Base-by-base conservation (phyloP, 139 green algal species). In the Chlorella ohadii region DNA sequence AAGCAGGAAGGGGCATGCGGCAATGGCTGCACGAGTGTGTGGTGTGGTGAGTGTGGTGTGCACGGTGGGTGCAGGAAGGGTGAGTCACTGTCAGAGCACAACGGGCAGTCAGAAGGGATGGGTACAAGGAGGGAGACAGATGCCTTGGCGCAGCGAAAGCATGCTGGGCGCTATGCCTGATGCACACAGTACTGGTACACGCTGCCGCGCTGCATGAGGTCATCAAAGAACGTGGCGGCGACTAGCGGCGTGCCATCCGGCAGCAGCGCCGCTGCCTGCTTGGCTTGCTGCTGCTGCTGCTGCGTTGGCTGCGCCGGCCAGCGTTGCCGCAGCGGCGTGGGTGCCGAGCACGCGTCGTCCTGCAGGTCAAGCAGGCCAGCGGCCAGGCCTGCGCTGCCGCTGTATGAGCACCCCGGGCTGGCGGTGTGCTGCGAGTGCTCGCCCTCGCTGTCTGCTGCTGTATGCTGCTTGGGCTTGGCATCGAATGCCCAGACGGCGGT, bases 161-260 rank as follows among this genome's bases (percentile, higher is more conserved):
- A 28, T 11, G 33, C 0, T 36, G 36, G 20, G 5, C 5, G 19
- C 33, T 38, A 47, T 33, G n/a, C 28, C 20, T 16, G n/a, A 5
- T 28, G 73, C 5, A 79, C 19, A 39, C 78, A 83, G 64, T 83
- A 83, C 64, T 83, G 63, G 41, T 72, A 83, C 4, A 83, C 12
- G 9, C 64, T 76, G 20, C 78, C 78, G 0, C 63, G 23, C 6
- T 66, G 28, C 3, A 31, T 47, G 28, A 83, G 31, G 41, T 83
- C 78, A 12, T 75, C 41, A 34, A 55, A 75, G 27, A 83, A 74
- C 0, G 76, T 72, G 36, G 59, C 27, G 1, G 75, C 75, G 22
- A 36, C 76, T 33, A 81, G 55, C 34, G 34, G 22, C 23, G 74
- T 55, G 57, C 59, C 59, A 31, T 28, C 59, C 34, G 33, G 16